phyloP scores from a whole-genome alignment of 139 green algal genomes.

The Pseudopediastrum boryanum region DNA sequence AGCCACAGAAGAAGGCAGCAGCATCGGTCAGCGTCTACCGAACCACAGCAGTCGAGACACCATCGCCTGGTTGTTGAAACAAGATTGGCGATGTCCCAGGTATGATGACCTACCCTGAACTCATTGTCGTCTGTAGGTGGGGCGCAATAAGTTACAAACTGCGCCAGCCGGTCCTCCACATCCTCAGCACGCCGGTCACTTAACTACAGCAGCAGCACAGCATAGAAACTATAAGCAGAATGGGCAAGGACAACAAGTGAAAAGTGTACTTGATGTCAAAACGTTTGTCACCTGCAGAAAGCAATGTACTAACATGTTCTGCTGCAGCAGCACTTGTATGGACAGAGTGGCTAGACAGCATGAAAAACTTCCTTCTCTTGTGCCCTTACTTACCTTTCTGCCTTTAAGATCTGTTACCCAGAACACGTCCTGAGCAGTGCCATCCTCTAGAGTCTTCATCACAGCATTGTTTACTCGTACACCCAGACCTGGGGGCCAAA shows the following conservation, averaged over 20 bases:
- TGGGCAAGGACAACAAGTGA: not conserved
- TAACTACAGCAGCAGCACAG: slow-evolving; percentile 17
- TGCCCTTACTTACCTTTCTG: not conserved
- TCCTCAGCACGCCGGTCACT: slow-evolving; percentile 17
- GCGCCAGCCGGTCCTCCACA: slow-evolving; percentile 18
- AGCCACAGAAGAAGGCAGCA: too few species aligned
- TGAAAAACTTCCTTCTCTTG: not conserved
- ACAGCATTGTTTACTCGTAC: slow-evolving; percentile 36
- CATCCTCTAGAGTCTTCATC: slow-evolving; percentile 27
- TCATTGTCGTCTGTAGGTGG: slow-evolving; percentile 8
- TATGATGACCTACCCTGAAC: slow-evolving; percentile 21
- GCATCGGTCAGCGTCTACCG: too few species aligned
- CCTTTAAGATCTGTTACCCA: slow-evolving; percentile 32
- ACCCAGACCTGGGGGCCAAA: not conserved
- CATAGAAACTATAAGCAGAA: not conserved
- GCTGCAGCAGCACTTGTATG: not conserved
- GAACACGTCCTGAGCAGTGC: slow-evolving; percentile 17
- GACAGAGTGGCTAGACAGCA: not conserved
- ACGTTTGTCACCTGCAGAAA: not conserved
- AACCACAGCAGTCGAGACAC: not conserved
- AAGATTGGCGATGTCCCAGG: not conserved
- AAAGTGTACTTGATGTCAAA: too few species aligned
- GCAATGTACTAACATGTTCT: not conserved
- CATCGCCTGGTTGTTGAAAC: not conserved
- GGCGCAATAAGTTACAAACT: slow-evolving; percentile 34